phyloP scores from a whole-genome alignment of 73 alveolate genomes.

The Paramecium octaurelia region DNA sequence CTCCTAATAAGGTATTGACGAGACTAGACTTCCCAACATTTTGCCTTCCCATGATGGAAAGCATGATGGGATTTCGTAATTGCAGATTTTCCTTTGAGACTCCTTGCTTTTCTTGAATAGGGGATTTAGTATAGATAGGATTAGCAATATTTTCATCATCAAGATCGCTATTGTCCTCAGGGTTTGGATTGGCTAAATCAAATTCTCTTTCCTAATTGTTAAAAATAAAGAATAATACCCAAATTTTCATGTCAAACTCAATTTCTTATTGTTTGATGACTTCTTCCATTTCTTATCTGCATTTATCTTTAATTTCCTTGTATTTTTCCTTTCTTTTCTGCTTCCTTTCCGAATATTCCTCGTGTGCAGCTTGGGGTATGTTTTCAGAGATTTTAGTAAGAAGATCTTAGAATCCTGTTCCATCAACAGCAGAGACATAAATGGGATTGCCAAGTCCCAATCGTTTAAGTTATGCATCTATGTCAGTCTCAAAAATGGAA shows the following conservation, averaged over 20 bases:
- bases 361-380: constrained; percentile 68
- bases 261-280: constrained; percentile 19
- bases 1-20: constrained; percentile 71
- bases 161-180: constrained; percentile 82
- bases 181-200: constrained; percentile 75
- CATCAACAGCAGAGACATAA: constrained; percentile 85
- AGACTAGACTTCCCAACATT: constrained; percentile 83
- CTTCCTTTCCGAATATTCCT: constrained; percentile 58
- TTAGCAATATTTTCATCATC: constrained; percentile 79
- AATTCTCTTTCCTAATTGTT: constrained; percentile 69
- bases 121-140: constrained; percentile 68
- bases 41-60: constrained; percentile 78
- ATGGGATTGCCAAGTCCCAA: constrained; percentile 82
- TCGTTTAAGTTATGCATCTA: constrained; percentile 66
- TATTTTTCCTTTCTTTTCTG: constrained; percentile 68
- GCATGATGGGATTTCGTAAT: constrained; percentile 51
- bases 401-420: constrained; percentile 81
- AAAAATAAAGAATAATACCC: neutral
- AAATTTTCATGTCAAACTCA: constrained; percentile 65
- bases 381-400: constrained; percentile 55
- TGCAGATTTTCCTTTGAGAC: constrained; percentile 38
- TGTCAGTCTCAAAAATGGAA: constrained; percentile 67
- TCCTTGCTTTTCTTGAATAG: constrained; percentile 21
- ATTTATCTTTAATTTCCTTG: constrained; percentile 45
- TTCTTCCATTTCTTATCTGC: constrained; percentile 70